Base-by-base conservation (phyloP, 768 basidiomycete species). In the Macrolepiota dolichaula region DNA sequence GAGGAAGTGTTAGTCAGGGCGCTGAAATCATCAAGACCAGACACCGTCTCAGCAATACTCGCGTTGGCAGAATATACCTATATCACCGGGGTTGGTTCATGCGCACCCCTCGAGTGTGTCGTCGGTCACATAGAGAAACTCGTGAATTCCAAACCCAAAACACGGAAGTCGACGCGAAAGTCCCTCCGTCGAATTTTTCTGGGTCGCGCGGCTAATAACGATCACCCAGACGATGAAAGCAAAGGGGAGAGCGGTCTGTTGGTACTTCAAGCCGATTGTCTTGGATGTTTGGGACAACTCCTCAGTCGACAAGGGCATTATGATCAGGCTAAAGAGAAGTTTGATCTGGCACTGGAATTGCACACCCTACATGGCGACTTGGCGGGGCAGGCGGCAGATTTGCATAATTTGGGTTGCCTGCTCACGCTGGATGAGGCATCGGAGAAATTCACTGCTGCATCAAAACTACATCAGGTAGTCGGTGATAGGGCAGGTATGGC, bases 241-340 rank as follows among this genome's bases (percentile, higher is more conserved):
- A 11, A 40, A 24, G 57, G 22, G 22, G 47, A 37, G 6, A 17
- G 46, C 44, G 57, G 50, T 25, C 47, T 58, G 3, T 15, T 63
- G 6, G 66, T 63, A 32, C 62, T 71, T 12, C 69, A 61, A 22
- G 72, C 64, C 0, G 69, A 71, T 63, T 70, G 70, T 51, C 53
- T 70, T 2, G 72, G 72, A 4, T 71, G 70, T 60, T 63, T 63
- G 65, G 72, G 71, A 3, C 72, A 73, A 57, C 32, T 73, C 6
- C 63, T 69, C 2, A 66, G 66, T 44, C 59, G 68, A 2, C 68
- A 69, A 59, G 63, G 35, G 3, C 52, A 64, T 25, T 66, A 67
- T 40, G 57, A 63, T 1, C 63, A 68, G 52, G 71, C 71, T 0
- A 50, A 66, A 57, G 63, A 65, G 24, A 70, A 66, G 46, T 67